Conservation (phyloP, 441 rosid species). For the Jatropha multifida region DNA sequence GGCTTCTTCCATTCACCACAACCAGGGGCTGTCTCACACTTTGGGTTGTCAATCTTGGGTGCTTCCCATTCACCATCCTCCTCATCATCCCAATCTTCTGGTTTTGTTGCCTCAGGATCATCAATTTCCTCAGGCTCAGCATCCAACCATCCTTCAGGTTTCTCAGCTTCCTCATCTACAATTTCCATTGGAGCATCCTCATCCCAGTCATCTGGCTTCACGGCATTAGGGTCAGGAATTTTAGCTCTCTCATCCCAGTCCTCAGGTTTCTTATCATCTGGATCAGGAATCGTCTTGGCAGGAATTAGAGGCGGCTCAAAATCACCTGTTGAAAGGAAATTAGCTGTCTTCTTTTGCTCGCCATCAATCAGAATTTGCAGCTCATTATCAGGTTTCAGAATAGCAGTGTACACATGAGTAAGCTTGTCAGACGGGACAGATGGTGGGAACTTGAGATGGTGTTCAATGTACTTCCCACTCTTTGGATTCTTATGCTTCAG, state of each 20-base stretch:
- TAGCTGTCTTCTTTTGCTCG: conserved; percentile 84
- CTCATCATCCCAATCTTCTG: conserved; percentile 99
- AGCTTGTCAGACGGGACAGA: conserved; percentile 90
- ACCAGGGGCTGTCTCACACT: conserved; percentile 85
- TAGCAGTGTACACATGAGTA: conserved; percentile 90
- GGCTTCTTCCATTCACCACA: conserved; percentile 99
- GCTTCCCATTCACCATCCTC: conserved; percentile 99
- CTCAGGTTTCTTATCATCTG: conserved; percentile 93
- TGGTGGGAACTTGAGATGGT: conserved; percentile 88
- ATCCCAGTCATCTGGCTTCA: conserved; percentile 97
- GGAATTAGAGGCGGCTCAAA: conserved; percentile 90
- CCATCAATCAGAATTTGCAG: conserved; percentile 74
- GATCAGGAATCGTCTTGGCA: conserved; percentile 84
- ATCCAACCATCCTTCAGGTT: conserved; percentile 97
- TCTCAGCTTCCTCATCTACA: conserved; percentile 84
- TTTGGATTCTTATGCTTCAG: conserved; percentile 95
- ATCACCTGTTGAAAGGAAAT: conserved; percentile 72
- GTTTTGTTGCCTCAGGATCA: conserved; percentile 92
- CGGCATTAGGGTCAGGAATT: conserved; percentile 79
- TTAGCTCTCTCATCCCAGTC: conserved; percentile 94
- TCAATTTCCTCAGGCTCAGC: conserved; percentile 96
- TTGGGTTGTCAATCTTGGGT: conserved; percentile 86
- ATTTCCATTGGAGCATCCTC: conserved; percentile 95
- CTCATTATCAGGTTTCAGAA: conserved; percentile 81
- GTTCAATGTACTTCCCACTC: conserved; percentile 84